Percentiles rank a stretch among this genome's conserved stretches.
phyloP scores from a whole-genome alignment of 768 basidiomycete genomes.

The Gloeopeniophorella convolvens region DNA sequence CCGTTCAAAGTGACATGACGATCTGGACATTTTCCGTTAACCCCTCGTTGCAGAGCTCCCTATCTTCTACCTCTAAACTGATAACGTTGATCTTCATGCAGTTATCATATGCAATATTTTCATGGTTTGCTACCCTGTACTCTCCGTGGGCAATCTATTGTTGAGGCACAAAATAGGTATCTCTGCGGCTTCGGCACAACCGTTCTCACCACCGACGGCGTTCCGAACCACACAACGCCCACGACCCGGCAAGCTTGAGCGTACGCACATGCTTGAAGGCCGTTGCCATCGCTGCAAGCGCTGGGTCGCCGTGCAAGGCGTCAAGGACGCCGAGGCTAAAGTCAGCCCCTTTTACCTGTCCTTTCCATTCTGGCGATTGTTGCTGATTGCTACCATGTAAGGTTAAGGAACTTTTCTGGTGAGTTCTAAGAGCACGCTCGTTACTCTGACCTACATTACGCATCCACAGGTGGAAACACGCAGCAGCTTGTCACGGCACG shows the following conservation, averaged over 20 bases:
- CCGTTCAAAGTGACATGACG: neutral
- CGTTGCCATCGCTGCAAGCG: slow-evolving; percentile 71
- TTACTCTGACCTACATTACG: neutral
- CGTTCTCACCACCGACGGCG: slow-evolving; percentile 70
- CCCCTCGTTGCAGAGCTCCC: slow-evolving; percentile 4
- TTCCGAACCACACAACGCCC: slow-evolving; percentile 46
- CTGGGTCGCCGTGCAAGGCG: slow-evolving; percentile 68
- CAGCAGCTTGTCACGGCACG: slow-evolving; percentile 65
- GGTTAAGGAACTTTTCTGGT: slow-evolving; percentile 78
- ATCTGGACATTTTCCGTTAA: neutral
- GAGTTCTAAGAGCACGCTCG: slow-evolving; percentile 22
- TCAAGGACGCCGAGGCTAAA: slow-evolving; percentile 71
- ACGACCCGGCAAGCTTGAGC: slow-evolving; percentile 53
- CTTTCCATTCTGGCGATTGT: neutral
- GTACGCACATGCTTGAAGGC: slow-evolving; percentile 53
- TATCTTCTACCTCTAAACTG: neutral
- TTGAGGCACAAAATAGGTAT: slow-evolving; percentile 42
- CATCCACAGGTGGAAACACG: slow-evolving; percentile 72
- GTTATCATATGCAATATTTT: slow-evolving; percentile 79
- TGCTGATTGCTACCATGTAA: slow-evolving; percentile 22
- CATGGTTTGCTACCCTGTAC: slow-evolving; percentile 45
- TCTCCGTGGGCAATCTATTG: neutral
- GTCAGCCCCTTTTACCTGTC: slow-evolving; percentile 28
- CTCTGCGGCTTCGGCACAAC: slow-evolving; percentile 57
- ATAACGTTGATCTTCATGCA: slow-evolving; percentile 26